These are phyloP conservation scores for Hyphodiscus hymeniophilus DNA, from an alignment of 495 filamentous ascomycete genomes.

Conservation along the genomic window DNA sequence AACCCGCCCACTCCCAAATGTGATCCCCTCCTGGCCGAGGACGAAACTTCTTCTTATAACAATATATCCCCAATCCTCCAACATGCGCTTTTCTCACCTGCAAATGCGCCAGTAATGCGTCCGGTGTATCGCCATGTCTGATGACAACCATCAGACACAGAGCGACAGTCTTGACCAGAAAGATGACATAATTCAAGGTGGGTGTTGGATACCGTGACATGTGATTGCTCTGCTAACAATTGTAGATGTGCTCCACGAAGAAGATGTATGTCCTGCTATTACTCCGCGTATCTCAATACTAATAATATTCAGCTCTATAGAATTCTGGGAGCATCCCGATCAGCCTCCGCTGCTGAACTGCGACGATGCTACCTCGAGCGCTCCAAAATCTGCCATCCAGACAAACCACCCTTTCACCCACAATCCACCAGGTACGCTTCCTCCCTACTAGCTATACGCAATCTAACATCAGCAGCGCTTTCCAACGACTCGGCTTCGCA, in stretches of 20 bases:
- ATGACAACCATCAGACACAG: conserved; percentile 17
- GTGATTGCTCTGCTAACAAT: conserved; percentile 12
- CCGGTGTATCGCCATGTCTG: conserved; percentile 16
- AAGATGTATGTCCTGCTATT: conserved; percentile 23
- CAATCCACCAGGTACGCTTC: conserved; percentile 25
- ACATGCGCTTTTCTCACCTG: conserved; percentile 21
- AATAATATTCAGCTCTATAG: conserved; percentile 26
- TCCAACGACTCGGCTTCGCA: conserved; percentile 36
- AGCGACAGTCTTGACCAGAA: conserved; percentile 10
- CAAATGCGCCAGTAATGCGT: conserved; percentile 20
- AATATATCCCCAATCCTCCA: conserved; percentile 19
- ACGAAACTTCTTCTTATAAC: conserved; percentile 21
- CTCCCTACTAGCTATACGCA: neutral
- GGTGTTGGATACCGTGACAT: conserved; percentile 10
- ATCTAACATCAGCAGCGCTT: conserved; percentile 23
- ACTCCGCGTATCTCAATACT: neutral
- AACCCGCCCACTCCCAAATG: neutral
- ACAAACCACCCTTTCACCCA: conserved; percentile 30
- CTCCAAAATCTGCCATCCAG: conserved; percentile 35
- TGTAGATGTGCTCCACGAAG: conserved; percentile 30
- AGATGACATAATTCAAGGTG: conserved; percentile 21
- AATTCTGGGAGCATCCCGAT: conserved; percentile 28
- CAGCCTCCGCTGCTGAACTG: conserved; percentile 28
- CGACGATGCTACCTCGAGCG: conserved; percentile 36
- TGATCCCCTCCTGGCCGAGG: conserved; percentile 1